Conservation (phyloP, 1,139 yeast species). For the Yamadazyma sp. region DNA sequence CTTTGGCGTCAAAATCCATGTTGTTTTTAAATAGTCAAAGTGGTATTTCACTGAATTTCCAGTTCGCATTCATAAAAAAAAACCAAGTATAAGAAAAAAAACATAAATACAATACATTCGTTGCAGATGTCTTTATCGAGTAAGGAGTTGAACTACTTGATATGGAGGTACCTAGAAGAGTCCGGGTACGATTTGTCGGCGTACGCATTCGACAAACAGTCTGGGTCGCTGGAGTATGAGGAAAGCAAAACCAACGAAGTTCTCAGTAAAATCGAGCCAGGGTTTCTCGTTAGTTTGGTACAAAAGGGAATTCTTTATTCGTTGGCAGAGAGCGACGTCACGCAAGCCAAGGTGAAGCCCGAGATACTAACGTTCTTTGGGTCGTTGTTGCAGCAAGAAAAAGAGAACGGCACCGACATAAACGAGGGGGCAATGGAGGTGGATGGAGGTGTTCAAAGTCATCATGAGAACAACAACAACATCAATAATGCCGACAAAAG, state of each 20-base stretch:
- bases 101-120: not conserved
- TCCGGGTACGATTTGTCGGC: conserved; percentile 81
- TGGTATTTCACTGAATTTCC: not conserved
- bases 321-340: conserved; percentile 32
- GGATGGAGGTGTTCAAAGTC: conserved; percentile 1
- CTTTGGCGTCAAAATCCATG: conserved; percentile 33
- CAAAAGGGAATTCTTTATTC: conserved; percentile 82
- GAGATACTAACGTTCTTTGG: conserved; percentile 30
- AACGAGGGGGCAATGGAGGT: conserved; percentile 8
- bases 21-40: not conserved
- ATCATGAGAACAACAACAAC: not conserved
- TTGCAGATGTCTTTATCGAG: conserved; percentile 73
- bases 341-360: conserved; percentile 11
- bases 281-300: conserved; percentile 75
- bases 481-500: not conserved
- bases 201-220: conserved; percentile 76
- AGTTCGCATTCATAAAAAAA: conserved; percentile 5
- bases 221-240: conserved; percentile 63
- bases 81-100: not conserved
- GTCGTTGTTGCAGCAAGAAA: conserved; percentile 28
- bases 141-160: conserved; percentile 81
- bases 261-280: conserved; percentile 56
- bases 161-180: conserved; percentile 93
- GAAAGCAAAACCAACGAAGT: conserved; percentile 39
- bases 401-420: conserved; percentile 4